A percentile compares a stretch with the other conserved stretches of the same genome.
phyloP scores from a whole-genome alignment of 2,329 filamentous ascomycete species.

The Microascus cirrosus region DNA sequence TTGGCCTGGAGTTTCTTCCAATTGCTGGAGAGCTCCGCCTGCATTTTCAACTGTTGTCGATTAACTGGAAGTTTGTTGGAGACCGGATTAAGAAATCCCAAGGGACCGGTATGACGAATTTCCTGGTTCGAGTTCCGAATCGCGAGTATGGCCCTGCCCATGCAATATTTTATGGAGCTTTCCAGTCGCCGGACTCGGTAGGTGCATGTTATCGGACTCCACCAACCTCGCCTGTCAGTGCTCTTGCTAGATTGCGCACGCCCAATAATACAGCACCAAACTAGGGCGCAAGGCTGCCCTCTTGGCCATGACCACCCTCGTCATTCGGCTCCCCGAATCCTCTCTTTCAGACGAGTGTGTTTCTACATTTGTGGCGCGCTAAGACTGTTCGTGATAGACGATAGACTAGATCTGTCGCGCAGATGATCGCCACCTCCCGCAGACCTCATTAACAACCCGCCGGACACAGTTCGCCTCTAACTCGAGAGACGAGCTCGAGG shows the following conservation, averaged over 20 bases:
- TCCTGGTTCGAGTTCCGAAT: background rate
- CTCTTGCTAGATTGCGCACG: background rate
- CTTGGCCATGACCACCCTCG: background rate
- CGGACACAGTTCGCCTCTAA: background rate
- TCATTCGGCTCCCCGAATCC: background rate
- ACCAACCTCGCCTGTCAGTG: background rate
- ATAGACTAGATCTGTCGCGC: background rate
- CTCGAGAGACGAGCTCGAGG: constrained; percentile 12
- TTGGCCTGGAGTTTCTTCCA: constrained; percentile 69
- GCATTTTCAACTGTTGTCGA: background rate
- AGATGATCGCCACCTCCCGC: background rate
- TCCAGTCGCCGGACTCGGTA: background rate
- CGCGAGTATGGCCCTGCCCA: background rate
- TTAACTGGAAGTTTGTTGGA: background rate
- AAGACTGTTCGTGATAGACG: background rate
- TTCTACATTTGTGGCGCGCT: background rate
- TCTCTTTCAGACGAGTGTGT: background rate
- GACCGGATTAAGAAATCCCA: background rate
- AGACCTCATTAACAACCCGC: background rate
- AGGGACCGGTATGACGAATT: background rate
- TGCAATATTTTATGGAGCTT: background rate
- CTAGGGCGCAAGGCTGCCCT: background rate
- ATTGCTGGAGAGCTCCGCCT: constrained; percentile 47
- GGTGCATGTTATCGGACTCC: background rate
- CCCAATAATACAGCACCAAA: background rate